Conservation (phyloP, 1,284 basidiomycete genomes). For the Inonotus hispidus region DNA sequence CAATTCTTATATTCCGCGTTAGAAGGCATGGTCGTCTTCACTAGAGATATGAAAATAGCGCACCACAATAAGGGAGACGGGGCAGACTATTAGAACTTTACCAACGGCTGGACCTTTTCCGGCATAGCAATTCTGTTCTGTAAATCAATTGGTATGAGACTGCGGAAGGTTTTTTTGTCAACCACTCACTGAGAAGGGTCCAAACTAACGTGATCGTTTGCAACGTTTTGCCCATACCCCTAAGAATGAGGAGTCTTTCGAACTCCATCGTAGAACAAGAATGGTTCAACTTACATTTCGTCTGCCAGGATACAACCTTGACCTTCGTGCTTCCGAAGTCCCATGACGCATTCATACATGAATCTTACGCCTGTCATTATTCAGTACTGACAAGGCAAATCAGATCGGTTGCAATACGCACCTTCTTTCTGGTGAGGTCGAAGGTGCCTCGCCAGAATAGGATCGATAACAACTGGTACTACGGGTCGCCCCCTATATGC, state of each 20-base stretch:
- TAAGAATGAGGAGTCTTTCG: conserved; percentile 28
- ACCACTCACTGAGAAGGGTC: conserved; percentile 75
- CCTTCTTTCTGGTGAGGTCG: conserved; percentile 92
- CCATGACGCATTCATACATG: conserved; percentile 96
- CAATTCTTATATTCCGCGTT: conserved; percentile 65
- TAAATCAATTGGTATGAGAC: not conserved
- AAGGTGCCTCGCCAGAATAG: conserved; percentile 71
- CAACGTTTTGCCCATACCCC: conserved; percentile 94
- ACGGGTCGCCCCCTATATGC: conserved; percentile 44
- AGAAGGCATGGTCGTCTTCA: conserved; percentile 9
- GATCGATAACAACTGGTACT: conserved; percentile 92
- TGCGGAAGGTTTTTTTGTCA: not conserved
- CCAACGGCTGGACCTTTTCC: conserved; percentile 51
- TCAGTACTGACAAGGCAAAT: not conserved
- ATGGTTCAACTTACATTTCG: conserved; percentile 68
- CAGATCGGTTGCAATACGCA: conserved; percentile 23
- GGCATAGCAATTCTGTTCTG: conserved; percentile 83
- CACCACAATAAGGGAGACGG: conserved; percentile 85
- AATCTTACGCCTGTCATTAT: conserved; percentile 65
- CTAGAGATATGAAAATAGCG: conserved; percentile 21
- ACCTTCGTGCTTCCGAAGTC: conserved; percentile 81
- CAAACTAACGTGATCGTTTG: conserved; percentile 86
- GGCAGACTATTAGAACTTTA: conserved; percentile 90
- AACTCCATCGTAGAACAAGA: not conserved
- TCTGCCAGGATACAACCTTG: conserved; percentile 96